Evolutionary conservation across 2,329 filamentous ascomycete genomes (phyloP), one percentile per base, ranked within the genome.

Genomic region (Zasmidium citrigriseum): DNA sequence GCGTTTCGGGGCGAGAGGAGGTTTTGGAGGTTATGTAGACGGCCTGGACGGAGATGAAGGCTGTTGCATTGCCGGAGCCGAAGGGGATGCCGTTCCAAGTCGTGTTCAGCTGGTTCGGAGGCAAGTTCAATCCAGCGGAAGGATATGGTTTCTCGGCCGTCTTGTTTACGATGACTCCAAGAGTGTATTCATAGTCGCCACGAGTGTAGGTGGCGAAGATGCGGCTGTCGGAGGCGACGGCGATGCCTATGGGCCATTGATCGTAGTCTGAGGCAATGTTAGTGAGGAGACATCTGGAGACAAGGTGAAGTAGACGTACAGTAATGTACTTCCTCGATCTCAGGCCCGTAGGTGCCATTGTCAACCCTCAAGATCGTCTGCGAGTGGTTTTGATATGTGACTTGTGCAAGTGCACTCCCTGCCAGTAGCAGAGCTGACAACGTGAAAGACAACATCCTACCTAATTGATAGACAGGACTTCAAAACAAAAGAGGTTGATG

Each of bases 71-170:
- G n/a, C 68, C 70, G 52, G 75, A 78, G 20, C 78, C 79, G 52
- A 82, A 81, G 1, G 70, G 62, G 29, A 78, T 75, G 46, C 76
- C 75, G 49, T 77, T 72, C 60, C 70, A 72, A 1, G 68, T 71
- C 10, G 71, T 76, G 58, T 79, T 80, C 23, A 77, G 66, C 22
- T 72, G 62, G 48, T 64, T 54, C 1, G 68, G 58, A 7, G 71
- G 70, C 7, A 74, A 66, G 41, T 79, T 77, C 20, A 76, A 64
- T 7, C 63, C 74, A 1, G 71, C 61, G 29, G 68, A 75, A 2
- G 80, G 80, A 55, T 82, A 83, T 1, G 80, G 71, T 14, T 60
- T 63, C 68, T 82, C 80, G 2, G 77, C 76, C 1, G 78, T 81
- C 58, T 76, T 68, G 64, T 81, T 81, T 21, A 77, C 68, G 11